A percentile compares a stretch with the other conserved stretches of the same genome.
Conservation (phyloP, 495 filamentous ascomycete genomes). For the Xylaria bambusicola region DNA sequence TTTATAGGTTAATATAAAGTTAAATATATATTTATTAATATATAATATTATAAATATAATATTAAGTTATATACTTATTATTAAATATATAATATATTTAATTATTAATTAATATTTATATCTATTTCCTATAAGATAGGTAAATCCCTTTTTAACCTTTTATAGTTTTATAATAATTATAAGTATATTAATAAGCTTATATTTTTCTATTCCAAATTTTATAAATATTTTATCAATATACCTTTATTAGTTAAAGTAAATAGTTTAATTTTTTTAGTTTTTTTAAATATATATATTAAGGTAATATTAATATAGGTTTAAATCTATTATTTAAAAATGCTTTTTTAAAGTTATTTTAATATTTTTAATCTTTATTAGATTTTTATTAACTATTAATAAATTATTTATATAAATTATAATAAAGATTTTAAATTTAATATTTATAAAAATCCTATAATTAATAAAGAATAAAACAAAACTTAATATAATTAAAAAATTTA, state of each 20-base stretch:
- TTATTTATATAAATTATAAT: too few species aligned
- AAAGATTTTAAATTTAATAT: too few species aligned
- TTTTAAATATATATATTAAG: not conserved
- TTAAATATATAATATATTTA: not conserved
- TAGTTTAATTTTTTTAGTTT: not conserved
- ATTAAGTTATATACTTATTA: not conserved
- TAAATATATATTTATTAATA: not conserved
- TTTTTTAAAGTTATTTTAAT: conserved; percentile 2
- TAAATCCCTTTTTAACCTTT: not conserved
- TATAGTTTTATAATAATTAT: not conserved
- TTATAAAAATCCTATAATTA: too few species aligned
- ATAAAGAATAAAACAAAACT: too few species aligned
- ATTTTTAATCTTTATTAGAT: not conserved
- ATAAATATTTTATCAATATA: not conserved
- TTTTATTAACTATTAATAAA: too few species aligned
- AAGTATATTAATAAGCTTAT: conserved; percentile 1
- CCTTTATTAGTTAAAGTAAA: not conserved
- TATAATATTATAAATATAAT: not conserved
- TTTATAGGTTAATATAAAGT: not conserved
- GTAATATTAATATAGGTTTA: conserved; percentile 7
- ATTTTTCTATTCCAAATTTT: not conserved
- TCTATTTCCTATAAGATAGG: not conserved
- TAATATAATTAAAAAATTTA: not conserved
- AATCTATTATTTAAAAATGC: not conserved
- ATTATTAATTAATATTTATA: not conserved